These are phyloP conservation scores for Grosmannia huntii DNA, from an alignment of 2,329 filamentous ascomycete genomes.

Conservation along the genomic window DNA sequence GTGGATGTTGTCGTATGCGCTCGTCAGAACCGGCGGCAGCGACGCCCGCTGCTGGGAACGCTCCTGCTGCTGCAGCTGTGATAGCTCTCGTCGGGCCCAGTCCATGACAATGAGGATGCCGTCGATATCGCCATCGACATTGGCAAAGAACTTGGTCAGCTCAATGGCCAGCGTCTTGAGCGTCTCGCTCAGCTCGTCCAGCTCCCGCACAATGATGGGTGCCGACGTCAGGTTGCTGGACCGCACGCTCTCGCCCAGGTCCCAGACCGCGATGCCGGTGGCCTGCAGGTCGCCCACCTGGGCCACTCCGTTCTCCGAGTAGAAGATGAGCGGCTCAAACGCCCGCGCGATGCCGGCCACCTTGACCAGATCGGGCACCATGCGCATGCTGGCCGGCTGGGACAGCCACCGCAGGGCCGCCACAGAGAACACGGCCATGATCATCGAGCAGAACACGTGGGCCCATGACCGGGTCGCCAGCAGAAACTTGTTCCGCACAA, in stretches of 20 bases:
- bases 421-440: conserved; percentile 52
- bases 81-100: conserved; percentile 80
- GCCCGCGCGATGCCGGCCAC: conserved; percentile 80
- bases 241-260: conserved; percentile 80
- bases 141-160: conserved; percentile 83
- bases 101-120: conserved; percentile 90
- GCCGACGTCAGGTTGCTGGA: conserved; percentile 85
- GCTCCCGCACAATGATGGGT: conserved; percentile 68
- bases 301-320: conserved; percentile 75
- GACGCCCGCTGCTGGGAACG: conserved; percentile 15
- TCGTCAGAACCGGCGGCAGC: conserved; percentile 46
- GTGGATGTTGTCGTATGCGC: conserved; percentile 74
- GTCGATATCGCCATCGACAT: conserved; percentile 87
- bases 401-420: conserved; percentile 53
- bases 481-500: conserved; percentile 46
- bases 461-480: conserved; percentile 56
- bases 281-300: conserved; percentile 84
- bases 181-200: conserved; percentile 76
- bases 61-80: conserved; percentile 47
- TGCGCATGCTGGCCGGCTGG: conserved; percentile 50
- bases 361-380: conserved; percentile 78
- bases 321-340: conserved; percentile 90
- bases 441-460: conserved; percentile 48
- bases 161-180: conserved; percentile 76
- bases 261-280: conserved; percentile 87